Conservation (phyloP, 1,284 basidiomycete genomes). For the Chondrostereum purpureum region DNA sequence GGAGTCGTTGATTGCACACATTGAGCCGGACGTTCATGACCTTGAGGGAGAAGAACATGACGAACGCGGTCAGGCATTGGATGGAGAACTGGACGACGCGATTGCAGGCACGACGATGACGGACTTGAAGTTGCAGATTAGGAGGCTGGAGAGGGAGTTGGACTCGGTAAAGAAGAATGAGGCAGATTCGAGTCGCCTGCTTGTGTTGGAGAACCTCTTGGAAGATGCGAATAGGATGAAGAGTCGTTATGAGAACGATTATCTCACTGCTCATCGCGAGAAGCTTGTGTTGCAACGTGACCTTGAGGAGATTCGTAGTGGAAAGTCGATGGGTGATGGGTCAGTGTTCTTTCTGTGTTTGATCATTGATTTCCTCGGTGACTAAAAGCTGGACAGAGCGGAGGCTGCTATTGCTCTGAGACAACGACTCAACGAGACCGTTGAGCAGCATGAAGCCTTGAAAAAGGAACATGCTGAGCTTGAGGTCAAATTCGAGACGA, state of each 20-base stretch:
- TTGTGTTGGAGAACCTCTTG: conserved; percentile 85
- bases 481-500: conserved; percentile 63
- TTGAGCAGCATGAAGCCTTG: conserved; percentile 74
- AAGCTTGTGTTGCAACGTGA: conserved; percentile 77
- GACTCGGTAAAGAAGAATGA: conserved; percentile 69
- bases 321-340: conserved; percentile 80
- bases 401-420: conserved; percentile 86
- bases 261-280: conserved; percentile 78
- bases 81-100: conserved; percentile 82
- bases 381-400: conserved; percentile 45
- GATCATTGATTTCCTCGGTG: conserved; percentile 8
- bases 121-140: conserved; percentile 81
- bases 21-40: conserved; percentile 39
- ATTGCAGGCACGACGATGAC: conserved; percentile 84
- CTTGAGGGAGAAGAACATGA: conserved; percentile 37
- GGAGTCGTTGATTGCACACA: conserved; percentile 26
- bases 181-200: conserved; percentile 64
- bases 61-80: conserved; percentile 54
- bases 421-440: conserved; percentile 81
- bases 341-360: conserved; percentile 27
- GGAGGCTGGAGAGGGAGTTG: conserved; percentile 79
- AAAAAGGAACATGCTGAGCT: conserved; percentile 66
- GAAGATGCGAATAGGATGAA: conserved; percentile 91
- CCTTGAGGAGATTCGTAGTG: conserved; percentile 84
- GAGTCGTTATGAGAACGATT: conserved; percentile 84